phyloP scores from a whole-genome alignment of 805 yeast species.

The Schwanniomyces yamadae region DNA sequence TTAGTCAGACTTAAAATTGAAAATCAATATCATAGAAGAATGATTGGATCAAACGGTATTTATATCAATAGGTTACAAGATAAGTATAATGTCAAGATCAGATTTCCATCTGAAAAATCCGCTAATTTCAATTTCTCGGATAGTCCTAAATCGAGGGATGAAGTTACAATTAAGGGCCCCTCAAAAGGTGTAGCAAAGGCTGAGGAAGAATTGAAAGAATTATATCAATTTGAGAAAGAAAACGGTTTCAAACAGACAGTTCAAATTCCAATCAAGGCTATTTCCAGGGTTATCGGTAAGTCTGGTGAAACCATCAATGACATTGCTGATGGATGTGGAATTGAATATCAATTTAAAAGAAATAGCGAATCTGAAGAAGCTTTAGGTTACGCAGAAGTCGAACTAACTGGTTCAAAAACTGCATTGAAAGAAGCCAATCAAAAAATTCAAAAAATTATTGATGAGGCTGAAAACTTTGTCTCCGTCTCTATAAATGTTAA shows the following conservation, averaged over 20 bases:
- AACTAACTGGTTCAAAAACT: conserved; percentile 72
- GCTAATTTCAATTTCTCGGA: conserved; percentile 22
- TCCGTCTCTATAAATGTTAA: conserved; percentile 63
- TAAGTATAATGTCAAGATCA: conserved; percentile 77
- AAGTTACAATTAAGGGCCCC: conserved; percentile 79
- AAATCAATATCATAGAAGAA: conserved; percentile 69
- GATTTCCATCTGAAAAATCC: conserved; percentile 58
- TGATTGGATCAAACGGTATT: conserved; percentile 82
- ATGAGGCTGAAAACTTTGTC: conserved; percentile 61
- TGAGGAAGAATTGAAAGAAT: conserved; percentile 77
- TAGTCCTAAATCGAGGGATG: conserved; percentile 51
- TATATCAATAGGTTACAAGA: conserved; percentile 83
- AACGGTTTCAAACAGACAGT: conserved; percentile 71
- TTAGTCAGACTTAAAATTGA: conserved; percentile 68
- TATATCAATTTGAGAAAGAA: conserved; percentile 82
- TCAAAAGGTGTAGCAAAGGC: conserved; percentile 85
- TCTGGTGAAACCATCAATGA: conserved; percentile 80
- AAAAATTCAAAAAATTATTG: conserved; percentile 60
- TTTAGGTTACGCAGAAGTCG: conserved; percentile 57
- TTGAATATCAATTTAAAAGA: conserved; percentile 49
- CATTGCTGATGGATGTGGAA: conserved; percentile 68
- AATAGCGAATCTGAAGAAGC: conserved; percentile 44
- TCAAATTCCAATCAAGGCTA: conserved; percentile 67
- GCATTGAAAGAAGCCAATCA: conserved; percentile 72
- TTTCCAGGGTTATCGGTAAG: conserved; percentile 87